phyloP scores from a whole-genome alignment of 371 early-diverging fungal genomes.

The Syncephalastrum racemosum region DNA sequence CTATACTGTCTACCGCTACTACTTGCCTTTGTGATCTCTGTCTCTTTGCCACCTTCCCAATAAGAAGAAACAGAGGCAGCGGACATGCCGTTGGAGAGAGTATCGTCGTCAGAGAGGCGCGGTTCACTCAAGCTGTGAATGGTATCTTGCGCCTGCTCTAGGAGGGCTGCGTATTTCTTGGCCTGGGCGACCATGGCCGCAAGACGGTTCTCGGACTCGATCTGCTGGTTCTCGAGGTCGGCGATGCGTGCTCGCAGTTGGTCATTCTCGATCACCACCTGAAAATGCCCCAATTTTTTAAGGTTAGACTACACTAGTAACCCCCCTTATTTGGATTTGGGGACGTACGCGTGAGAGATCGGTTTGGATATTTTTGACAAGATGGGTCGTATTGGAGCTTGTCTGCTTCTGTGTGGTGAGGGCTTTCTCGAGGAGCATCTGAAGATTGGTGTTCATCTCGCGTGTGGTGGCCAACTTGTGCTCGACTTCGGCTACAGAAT shows the following conservation, averaged over 20 bases:
- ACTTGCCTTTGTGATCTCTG: slow-evolving; percentile 51
- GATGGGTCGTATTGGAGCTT: slow-evolving; percentile 59
- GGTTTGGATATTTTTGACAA: slow-evolving; percentile 62
- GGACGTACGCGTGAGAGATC: slow-evolving; percentile 57
- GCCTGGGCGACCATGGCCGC: slow-evolving; percentile 65
- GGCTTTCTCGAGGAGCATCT: slow-evolving; percentile 55
- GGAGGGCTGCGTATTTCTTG: slow-evolving; percentile 60
- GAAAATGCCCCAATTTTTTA: slow-evolving; percentile 10
- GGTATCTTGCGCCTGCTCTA: slow-evolving; percentile 69
- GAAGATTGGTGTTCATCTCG: slow-evolving; percentile 62
- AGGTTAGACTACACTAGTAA: not conserved
- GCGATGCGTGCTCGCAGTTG: slow-evolving; percentile 58
- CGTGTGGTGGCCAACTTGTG: slow-evolving; percentile 62
- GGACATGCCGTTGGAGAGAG: slow-evolving; percentile 22
- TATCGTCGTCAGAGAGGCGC: slow-evolving; percentile 42
- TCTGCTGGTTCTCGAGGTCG: slow-evolving; percentile 62
- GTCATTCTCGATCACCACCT: slow-evolving; percentile 65
- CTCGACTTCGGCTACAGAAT: slow-evolving; percentile 54
- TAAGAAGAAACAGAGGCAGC: slow-evolving; percentile 32
- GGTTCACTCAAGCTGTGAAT: slow-evolving; percentile 58
- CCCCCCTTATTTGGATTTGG: not conserved
- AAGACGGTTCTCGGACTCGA: slow-evolving; percentile 60
- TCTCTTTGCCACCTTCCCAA: slow-evolving; percentile 31
- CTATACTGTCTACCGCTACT: no score
- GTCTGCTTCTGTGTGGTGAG: slow-evolving; percentile 61